Evolutionary conservation across 768 basidiomycete species (phyloP), one percentile per base, ranked within the genome.

Genomic region (Russula griseocarnosa): DNA sequence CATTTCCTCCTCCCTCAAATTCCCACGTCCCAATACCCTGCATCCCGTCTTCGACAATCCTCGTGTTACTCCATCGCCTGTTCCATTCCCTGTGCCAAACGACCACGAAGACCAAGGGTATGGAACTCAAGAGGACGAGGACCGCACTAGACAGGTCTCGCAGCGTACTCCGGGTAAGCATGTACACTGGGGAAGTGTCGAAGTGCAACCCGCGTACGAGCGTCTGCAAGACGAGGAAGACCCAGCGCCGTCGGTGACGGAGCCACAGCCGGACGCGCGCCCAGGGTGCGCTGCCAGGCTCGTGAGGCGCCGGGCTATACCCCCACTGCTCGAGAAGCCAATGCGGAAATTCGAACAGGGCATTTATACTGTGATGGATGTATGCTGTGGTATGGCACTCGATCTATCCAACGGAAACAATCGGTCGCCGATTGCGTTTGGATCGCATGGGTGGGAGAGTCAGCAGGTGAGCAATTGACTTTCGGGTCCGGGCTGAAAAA

Each of bases 371-470:
- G 49, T 50, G 34, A 64, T 62, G 40, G 68, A 69, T 34, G 60
- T 61, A 10, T 63, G 66, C 16, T 69, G 66, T 62, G 66, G 66
- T 14, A 59, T 60, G 59, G 55, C 66, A 30, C 66, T 69, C 58
- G 68, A 69, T 36, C 60, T 69, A 14, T 64, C 66, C 13, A 56
- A 62, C 20, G 66, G 55, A n/a, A 62, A 69, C 30, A 63, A 55
- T 32, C 50, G 60, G 34, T 64, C 68, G 10, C 55, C 55, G 42
- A 69, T 69, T 30, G 66, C 61, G 1, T 69, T 67, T 49, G 61
- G 56, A 9, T 46, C 60, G 34, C 68, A 69, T 46, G 68, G 66
- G 30, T 67, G 68, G 66, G 68, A 69, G 28, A 67, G 67, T 14
- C 68, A 69, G 30, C 68, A 61, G 62, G 68, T 67, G 24, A 49